Evolutionary conservation across 23 red algal species (phyloP).

Genomic region (Gracilaria domingensis): DNA sequence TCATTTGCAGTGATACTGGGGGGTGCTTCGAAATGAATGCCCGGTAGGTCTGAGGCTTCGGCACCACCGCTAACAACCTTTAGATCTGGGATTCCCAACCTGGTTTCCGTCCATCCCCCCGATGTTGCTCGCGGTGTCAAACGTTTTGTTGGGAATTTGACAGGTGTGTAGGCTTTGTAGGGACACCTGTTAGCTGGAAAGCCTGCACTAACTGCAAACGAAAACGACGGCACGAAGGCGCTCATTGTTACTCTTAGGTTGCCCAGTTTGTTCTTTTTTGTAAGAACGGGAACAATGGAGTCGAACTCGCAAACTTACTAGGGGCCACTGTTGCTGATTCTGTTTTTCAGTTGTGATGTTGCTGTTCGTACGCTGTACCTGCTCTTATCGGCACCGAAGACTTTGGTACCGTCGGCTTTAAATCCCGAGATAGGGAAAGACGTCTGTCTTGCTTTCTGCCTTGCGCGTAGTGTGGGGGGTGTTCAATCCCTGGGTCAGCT

Average conservation of each 20-base stretch:
- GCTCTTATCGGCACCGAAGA: too few relatives aligned
- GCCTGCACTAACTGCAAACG: background rate
- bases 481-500: too few relatives aligned
- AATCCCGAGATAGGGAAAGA: too few relatives aligned
- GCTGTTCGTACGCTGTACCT: too few relatives aligned
- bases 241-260: background rate
- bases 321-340: too few relatives aligned
- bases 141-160: background rate
- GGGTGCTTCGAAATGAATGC: constrained; percentile 35
- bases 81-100: background rate
- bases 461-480: too few relatives aligned
- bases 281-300: background rate
- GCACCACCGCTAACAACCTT: background rate
- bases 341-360: too few relatives aligned
- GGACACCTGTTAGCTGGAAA: background rate
- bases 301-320: too few relatives aligned
- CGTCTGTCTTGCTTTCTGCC: too few relatives aligned
- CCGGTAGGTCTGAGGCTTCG: constrained; percentile 4
- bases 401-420: too few relatives aligned
- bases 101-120: constrained; percentile 20
- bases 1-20: constrained; percentile 52
- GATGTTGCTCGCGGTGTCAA: background rate
- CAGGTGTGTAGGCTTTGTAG: background rate
- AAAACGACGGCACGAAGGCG: background rate
- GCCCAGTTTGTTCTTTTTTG: background rate